Percentiles rank a stretch among this genome's conserved stretches.
Conservation (phyloP, 139 green algal species). For the Chlamydomonas sp. region DNA sequence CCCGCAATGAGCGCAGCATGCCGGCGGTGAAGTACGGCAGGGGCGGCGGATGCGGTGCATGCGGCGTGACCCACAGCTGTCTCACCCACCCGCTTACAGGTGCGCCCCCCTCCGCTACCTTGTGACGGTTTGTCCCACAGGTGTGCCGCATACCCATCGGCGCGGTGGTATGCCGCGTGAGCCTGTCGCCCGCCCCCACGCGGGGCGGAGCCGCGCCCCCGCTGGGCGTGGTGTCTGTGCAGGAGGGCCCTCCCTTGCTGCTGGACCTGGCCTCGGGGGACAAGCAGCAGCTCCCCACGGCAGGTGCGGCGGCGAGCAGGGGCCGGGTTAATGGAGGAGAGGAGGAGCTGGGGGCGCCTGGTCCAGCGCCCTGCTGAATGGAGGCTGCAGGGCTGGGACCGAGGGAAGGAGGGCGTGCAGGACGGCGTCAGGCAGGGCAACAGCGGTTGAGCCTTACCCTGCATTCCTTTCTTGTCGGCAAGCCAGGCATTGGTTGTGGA, state of each 20-base stretch:
- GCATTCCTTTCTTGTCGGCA: too few relatives aligned
- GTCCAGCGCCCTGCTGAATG: too few relatives aligned
- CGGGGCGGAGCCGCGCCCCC: conserved; percentile 9
- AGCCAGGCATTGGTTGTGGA: too few relatives aligned
- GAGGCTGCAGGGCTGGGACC: too few relatives aligned
- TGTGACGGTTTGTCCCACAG: neutral
- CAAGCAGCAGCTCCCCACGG: conserved; percentile 17
- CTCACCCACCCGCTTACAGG: too few relatives aligned
- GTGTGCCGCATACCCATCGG: neutral
- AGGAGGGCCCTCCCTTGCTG: conserved; percentile 57
- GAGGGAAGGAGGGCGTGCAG: too few relatives aligned
- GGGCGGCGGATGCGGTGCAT: neutral
- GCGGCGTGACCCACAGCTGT: neutral
- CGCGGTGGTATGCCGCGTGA: neutral
- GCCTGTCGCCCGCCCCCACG: conserved; percentile 40
- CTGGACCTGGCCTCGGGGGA: conserved; percentile 50
- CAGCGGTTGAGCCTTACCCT: too few relatives aligned
- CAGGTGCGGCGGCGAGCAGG: neutral
- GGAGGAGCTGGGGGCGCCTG: too few relatives aligned
- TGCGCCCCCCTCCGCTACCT: too few relatives aligned
- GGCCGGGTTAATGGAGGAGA: neutral
- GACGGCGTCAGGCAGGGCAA: too few relatives aligned
- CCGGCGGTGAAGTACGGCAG: too few relatives aligned
- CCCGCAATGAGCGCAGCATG: too few relatives aligned
- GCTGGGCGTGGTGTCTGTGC: conserved; percentile 52